Percentiles rank a stretch among this genome's conserved stretches.
Evolutionary conservation across 371 early-diverging fungal species (phyloP).

Genomic region (Mucor ambiguus): DNA sequence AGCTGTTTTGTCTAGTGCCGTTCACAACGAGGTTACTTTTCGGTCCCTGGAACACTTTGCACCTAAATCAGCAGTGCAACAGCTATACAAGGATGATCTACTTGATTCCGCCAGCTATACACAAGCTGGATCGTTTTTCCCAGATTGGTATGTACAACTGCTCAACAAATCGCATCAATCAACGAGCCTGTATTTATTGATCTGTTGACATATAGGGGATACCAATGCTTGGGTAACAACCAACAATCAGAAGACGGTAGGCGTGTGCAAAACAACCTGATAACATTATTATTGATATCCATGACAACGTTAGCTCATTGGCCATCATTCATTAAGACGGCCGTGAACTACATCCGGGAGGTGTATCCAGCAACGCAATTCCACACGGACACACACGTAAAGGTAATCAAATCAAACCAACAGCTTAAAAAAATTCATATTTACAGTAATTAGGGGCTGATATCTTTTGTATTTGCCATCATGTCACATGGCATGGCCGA

Average conservation of each 20-base stretch:
- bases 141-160: constrained; percentile 71
- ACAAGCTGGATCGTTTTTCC: constrained; percentile 86
- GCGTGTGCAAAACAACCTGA: background rate
- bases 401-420: constrained; percentile 19
- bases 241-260: constrained; percentile 59
- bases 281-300: background rate
- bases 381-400: constrained; percentile 26
- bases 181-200: background rate
- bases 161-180: background rate
- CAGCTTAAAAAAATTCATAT: background rate
- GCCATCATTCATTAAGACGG: constrained; percentile 77
- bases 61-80: constrained; percentile 17
- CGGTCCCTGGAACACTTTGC: constrained; percentile 37
- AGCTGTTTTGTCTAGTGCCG: constrained; percentile 27
- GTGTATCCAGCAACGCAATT: constrained; percentile 27
- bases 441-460: constrained; percentile 48
- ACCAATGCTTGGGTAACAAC: constrained; percentile 52
- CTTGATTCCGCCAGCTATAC: constrained; percentile 53
- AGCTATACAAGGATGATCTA: constrained; percentile 39
- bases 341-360: constrained; percentile 62
- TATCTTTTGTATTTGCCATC: constrained; percentile 80
- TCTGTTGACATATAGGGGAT: constrained; percentile 47
- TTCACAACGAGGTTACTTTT: constrained; percentile 52
- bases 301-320: constrained; percentile 69
- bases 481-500: constrained; percentile 86